Percentiles rank a stretch among this genome's conserved stretches.
These are phyloP conservation scores for Coniochaeta sp. DNA, from an alignment of 2,329 filamentous ascomycete species.

Conservation along the genomic window DNA sequence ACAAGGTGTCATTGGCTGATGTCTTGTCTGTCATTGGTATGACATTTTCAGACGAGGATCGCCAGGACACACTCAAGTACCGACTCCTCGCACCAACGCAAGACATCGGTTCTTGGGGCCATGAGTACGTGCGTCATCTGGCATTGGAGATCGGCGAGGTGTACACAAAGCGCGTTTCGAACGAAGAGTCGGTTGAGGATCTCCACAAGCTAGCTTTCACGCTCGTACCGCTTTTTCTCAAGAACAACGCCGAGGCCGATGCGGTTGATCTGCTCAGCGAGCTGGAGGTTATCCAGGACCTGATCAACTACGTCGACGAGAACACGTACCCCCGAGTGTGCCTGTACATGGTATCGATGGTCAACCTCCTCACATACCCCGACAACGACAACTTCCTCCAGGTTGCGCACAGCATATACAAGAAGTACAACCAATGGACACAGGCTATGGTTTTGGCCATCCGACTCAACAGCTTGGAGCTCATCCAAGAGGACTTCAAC, in stretches of 20 bases:
- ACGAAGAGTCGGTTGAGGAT: constrained; percentile 78
- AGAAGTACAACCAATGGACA: constrained; percentile 83
- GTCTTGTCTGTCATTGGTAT: constrained; percentile 96
- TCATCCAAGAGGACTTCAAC: constrained; percentile 78
- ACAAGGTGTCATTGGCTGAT: constrained; percentile 88
- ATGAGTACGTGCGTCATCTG: constrained; percentile 95
- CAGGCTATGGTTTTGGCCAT: constrained; percentile 95
- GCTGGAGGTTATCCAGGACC: constrained; percentile 90
- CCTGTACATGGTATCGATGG: constrained; percentile 98
- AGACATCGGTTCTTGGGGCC: constrained; percentile 95
- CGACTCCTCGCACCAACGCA: constrained; percentile 81
- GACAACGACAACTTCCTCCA: constrained; percentile 94
- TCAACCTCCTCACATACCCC: constrained; percentile 92
- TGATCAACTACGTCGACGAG: constrained; percentile 84
- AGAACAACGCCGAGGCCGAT: constrained; percentile 96
- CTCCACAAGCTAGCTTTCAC: constrained; percentile 76
- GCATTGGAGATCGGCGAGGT: constrained; percentile 94
- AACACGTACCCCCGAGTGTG: constrained; percentile 91
- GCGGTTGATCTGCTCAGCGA: constrained; percentile 96
- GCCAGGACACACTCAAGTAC: constrained; percentile 94
- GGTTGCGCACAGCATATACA: constrained; percentile 90
- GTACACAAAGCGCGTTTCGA: constrained; percentile 77
- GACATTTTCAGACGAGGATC: constrained; percentile 96
- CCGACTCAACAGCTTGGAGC: constrained; percentile 75
- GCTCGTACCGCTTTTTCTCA: constrained; percentile 88